A percentile compares a stretch with the other conserved stretches of the same genome.
Evolutionary conservation across 1,284 basidiomycete species (phyloP).

Genomic region (Leccinum griseonigrum): DNA sequence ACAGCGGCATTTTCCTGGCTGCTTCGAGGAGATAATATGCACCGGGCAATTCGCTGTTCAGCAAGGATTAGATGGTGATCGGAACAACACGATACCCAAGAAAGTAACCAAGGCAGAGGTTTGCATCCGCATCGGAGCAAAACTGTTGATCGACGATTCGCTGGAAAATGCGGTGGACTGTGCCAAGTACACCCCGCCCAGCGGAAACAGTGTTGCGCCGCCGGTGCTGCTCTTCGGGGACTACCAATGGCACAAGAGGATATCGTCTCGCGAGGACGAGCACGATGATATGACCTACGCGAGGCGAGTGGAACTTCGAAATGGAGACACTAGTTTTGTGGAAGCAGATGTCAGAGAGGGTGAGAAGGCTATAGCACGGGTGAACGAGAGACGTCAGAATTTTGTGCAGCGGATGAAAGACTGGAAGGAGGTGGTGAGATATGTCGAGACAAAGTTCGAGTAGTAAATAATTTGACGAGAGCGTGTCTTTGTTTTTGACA

Average conservation of each 20-base stretch:
- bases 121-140: slow-evolving; percentile 60
- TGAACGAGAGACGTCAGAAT: slow-evolving; percentile 35
- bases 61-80: slow-evolving; percentile 25
- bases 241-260: slow-evolving; percentile 71
- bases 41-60: slow-evolving; percentile 66
- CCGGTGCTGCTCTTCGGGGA: slow-evolving; percentile 75
- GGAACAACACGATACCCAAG: slow-evolving; percentile 47
- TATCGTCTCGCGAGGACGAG: slow-evolving; percentile 41
- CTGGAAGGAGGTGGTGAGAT: slow-evolving; percentile 54
- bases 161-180: slow-evolving; percentile 72
- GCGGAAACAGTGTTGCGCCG: slow-evolving; percentile 28
- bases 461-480: not conserved
- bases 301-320: slow-evolving; percentile 45
- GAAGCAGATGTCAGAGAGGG: slow-evolving; percentile 42
- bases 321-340: slow-evolving; percentile 54
- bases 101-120: slow-evolving; percentile 72
- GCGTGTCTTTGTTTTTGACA: too few relatives aligned
- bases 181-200: slow-evolving; percentile 31
- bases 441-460: slow-evolving; percentile 9
- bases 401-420: slow-evolving; percentile 49
- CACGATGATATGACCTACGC: slow-evolving; percentile 59
- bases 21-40: slow-evolving; percentile 68
- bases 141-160: slow-evolving; percentile 76
- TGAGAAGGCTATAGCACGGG: slow-evolving; percentile 17
- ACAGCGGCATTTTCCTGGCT: slow-evolving; percentile 61